Evolutionary conservation across 495 filamentous ascomycete species (phyloP).

Genomic region (Penicillium alfredii): DNA sequence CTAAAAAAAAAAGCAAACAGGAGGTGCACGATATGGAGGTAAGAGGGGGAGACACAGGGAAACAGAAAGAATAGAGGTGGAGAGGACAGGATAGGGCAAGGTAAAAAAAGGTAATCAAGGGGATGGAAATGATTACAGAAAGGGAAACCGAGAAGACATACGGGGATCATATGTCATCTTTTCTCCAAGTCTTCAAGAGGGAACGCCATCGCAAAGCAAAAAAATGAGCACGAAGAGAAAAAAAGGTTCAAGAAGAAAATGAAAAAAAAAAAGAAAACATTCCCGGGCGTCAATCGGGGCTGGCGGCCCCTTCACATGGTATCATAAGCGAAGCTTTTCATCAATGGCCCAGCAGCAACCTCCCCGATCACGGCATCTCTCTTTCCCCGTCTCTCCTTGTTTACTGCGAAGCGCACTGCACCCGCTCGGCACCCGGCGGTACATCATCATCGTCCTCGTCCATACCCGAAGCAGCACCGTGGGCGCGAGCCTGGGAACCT

Average conservation of each 20-base stretch:
- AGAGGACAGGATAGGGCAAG: slow-evolving; percentile 7
- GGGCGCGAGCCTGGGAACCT: slow-evolving; percentile 61
- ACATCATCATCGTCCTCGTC: slow-evolving; percentile 78
- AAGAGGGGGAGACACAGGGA: background rate
- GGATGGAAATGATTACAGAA: slow-evolving; percentile 13
- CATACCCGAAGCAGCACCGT: slow-evolving; percentile 63
- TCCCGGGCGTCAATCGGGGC: slow-evolving; percentile 5
- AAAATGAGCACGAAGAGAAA: slow-evolving; percentile 6
- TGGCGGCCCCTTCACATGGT: slow-evolving; percentile 33
- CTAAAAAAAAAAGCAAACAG: slow-evolving; percentile 2
- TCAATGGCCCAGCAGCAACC: slow-evolving; percentile 24
- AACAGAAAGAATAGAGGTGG: slow-evolving; percentile 2
- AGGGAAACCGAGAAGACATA: slow-evolving; percentile 6
- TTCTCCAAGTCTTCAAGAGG: slow-evolving; percentile 29
- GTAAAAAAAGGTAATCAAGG: slow-evolving; percentile 1
- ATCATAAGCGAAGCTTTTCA: slow-evolving; percentile 40
- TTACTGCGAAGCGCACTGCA: slow-evolving; percentile 98
- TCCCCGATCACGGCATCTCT: slow-evolving; percentile 7
- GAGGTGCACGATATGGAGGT: background rate
- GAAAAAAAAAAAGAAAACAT: slow-evolving; percentile 25
- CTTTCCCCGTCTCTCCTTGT: slow-evolving; percentile 5
- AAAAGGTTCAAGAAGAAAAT: slow-evolving; percentile 14
- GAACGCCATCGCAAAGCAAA: slow-evolving; percentile 40
- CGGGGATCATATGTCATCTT: slow-evolving; percentile 26
- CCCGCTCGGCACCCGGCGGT: slow-evolving; percentile 78